Percentiles rank a stretch among this genome's conserved stretches.
Conservation (phyloP, 768 basidiomycete genomes). For the Albatrellus ellisii region DNA sequence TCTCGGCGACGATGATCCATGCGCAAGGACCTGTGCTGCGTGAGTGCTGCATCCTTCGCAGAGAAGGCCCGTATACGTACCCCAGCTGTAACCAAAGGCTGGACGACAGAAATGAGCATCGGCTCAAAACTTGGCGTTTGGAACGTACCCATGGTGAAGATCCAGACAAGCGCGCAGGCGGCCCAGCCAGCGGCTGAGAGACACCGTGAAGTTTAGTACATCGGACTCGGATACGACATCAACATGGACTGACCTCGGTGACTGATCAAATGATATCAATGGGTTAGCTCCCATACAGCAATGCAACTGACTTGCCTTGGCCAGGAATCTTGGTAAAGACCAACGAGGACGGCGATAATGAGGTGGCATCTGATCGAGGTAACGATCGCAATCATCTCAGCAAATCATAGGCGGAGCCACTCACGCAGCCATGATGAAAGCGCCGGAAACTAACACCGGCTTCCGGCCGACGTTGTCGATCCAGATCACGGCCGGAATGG, state of each 20-base stretch:
- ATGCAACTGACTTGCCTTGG: constrained; percentile 22
- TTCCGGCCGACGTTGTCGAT: constrained; percentile 66
- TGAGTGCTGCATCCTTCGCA: neutral
- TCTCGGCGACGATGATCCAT: constrained; percentile 70
- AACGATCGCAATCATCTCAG: constrained; percentile 9
- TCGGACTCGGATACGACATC: neutral
- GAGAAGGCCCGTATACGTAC: constrained; percentile 16
- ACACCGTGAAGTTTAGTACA: neutral
- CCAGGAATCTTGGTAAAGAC: constrained; percentile 46
- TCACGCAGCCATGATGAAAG: constrained; percentile 47
- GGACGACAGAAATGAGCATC: constrained; percentile 2
- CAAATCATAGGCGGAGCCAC: constrained; percentile 2
- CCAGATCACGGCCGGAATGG: constrained; percentile 74
- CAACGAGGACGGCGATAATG: constrained; percentile 54
- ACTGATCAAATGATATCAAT: neutral
- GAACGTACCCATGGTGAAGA: constrained; percentile 47
- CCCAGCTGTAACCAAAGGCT: constrained; percentile 65
- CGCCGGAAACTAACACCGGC: constrained; percentile 61
- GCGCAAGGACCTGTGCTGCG: constrained; percentile 37
- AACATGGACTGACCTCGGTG: neutral
- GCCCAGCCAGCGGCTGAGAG: constrained; percentile 53
- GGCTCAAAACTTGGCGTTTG: constrained; percentile 12
- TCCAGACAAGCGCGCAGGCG: constrained; percentile 58
- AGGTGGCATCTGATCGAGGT: constrained; percentile 48
- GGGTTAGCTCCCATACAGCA: neutral